phyloP scores from a whole-genome alignment of 2,329 filamentous ascomycete genomes.

The Niveomyces coronatus region DNA sequence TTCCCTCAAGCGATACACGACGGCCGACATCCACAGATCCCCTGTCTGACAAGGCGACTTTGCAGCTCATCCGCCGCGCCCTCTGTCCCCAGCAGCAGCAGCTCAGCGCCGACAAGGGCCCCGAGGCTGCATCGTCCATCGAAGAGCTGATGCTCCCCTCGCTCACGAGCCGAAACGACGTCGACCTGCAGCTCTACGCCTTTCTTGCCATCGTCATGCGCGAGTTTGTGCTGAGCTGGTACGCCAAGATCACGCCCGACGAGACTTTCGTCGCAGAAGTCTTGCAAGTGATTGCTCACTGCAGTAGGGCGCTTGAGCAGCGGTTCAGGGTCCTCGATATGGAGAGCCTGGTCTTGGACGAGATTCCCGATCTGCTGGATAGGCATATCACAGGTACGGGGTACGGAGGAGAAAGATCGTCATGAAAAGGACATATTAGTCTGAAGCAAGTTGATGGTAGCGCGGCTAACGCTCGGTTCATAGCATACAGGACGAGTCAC shows the following conservation, averaged over 20 bases:
- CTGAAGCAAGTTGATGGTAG: background rate
- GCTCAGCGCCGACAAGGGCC: constrained; percentile 48
- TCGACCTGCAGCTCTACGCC: constrained; percentile 88
- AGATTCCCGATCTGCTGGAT: constrained; percentile 73
- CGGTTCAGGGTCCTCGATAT: constrained; percentile 73
- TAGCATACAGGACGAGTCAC: constrained; percentile 65
- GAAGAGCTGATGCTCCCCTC: constrained; percentile 80
- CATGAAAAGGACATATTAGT: background rate
- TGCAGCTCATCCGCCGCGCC: constrained; percentile 69
- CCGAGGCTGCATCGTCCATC: constrained; percentile 43
- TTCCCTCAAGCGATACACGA: constrained; percentile 16
- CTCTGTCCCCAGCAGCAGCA: constrained; percentile 67
- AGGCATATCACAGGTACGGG: constrained; percentile 67
- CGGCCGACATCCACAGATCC: constrained; percentile 33
- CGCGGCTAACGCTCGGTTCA: background rate
- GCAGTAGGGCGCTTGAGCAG: constrained; percentile 78
- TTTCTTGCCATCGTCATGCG: constrained; percentile 81
- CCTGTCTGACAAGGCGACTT: constrained; percentile 68
- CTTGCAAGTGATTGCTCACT: constrained; percentile 84
- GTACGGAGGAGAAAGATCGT: background rate
- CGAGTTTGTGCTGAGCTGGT: constrained; percentile 90
- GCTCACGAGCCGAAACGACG: constrained; percentile 85
- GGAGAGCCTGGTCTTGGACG: constrained; percentile 73
- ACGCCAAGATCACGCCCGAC: constrained; percentile 83
- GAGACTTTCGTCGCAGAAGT: constrained; percentile 80